phyloP scores from a whole-genome alignment of 495 filamentous ascomycete species.

The Amorphotheca resinae region DNA sequence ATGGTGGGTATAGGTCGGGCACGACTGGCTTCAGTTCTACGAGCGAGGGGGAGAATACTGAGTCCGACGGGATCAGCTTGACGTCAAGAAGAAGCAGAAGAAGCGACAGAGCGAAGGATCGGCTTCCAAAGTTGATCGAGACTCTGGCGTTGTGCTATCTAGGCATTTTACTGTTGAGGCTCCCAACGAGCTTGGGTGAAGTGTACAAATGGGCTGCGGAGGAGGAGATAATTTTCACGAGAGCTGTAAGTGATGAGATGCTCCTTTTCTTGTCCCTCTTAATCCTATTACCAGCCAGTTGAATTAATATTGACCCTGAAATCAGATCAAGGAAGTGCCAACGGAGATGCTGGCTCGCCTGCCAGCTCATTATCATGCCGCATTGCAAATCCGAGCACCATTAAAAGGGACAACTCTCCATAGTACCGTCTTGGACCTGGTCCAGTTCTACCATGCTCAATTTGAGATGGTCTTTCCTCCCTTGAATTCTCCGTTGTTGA shows the following conservation, averaged over 20 bases:
- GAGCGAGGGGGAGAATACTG: conserved; percentile 13
- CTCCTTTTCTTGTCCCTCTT: not conserved
- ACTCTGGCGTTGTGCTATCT: conserved; percentile 56
- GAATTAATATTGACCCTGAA: not conserved
- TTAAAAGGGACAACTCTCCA: conserved; percentile 47
- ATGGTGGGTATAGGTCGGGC: conserved; percentile 48
- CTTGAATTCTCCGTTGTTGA: conserved; percentile 52
- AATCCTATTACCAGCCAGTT: not conserved
- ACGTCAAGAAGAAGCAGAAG: conserved; percentile 16
- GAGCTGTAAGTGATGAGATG: conserved; percentile 23
- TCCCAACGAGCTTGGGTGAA: conserved; percentile 51
- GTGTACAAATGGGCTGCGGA: conserved; percentile 38
- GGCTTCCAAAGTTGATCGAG: conserved; percentile 47
- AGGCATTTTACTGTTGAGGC: conserved; percentile 46
- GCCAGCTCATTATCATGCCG: conserved; percentile 42
- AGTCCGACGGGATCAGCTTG: conserved; percentile 14
- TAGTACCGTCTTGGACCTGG: conserved; percentile 42
- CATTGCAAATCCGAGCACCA: conserved; percentile 44
- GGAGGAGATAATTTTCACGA: conserved; percentile 24
- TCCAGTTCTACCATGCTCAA: conserved; percentile 48
- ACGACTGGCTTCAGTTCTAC: conserved; percentile 12
- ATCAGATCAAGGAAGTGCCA: conserved; percentile 36
- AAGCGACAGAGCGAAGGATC: conserved; percentile 15
- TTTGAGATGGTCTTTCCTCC: conserved; percentile 62
- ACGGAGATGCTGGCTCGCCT: conserved; percentile 52